Evolutionary conservation across 495 filamentous ascomycete species (phyloP), one percentile per base, ranked within the genome.

Genomic region (Lophiostoma macrostomum): DNA sequence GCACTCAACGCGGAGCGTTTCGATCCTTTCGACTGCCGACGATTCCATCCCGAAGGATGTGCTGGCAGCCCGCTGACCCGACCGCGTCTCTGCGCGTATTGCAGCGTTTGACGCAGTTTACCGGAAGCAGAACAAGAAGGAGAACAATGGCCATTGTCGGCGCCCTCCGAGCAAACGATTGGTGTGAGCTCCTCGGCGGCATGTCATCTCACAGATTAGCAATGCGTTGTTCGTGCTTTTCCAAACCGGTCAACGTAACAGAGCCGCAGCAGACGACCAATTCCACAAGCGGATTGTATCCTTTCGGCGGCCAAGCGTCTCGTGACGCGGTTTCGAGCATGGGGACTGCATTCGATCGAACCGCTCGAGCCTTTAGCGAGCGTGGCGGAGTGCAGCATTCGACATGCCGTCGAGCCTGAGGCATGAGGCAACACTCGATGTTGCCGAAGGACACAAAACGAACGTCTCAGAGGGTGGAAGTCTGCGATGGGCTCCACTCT

Each of bases 221-320:
- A 22, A 23, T 43, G 23, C 13, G 41, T 55, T 36, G 41, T 49
- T 19, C 25, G 22, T 11, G 29, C 6, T n/a, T 46, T 28, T 39
- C 29, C 20, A 44, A 46, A 47, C 42, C 53, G 41, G 53, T 53
- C 48, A 56, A 62, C 29, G 51, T 48, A 48, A 31, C 49, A 51
- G 58, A 53, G 45, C 53, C 53, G 58, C 52, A 57, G 22, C 30
- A 57, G 5, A 16, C n/a, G 36, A 31, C 38, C 22, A 39, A 24
- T 42, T 18, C 36, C 13, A 35, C 36, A 55, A 53, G 32, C 53
- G 35, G 29, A 20, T 50, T 29, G n/a, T n/a, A 16, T 24, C 25
- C 13, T 18, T n/a, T 39, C 34, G n/a, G 48, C 52, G 31, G 36
- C 43, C 43, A 32, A 30, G 16, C 43, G 23, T 48, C 45, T 28